These are phyloP conservation scores for Magnaporthiopsis rhizophila DNA, from an alignment of 2,329 filamentous ascomycete genomes.

Conservation along the genomic window DNA sequence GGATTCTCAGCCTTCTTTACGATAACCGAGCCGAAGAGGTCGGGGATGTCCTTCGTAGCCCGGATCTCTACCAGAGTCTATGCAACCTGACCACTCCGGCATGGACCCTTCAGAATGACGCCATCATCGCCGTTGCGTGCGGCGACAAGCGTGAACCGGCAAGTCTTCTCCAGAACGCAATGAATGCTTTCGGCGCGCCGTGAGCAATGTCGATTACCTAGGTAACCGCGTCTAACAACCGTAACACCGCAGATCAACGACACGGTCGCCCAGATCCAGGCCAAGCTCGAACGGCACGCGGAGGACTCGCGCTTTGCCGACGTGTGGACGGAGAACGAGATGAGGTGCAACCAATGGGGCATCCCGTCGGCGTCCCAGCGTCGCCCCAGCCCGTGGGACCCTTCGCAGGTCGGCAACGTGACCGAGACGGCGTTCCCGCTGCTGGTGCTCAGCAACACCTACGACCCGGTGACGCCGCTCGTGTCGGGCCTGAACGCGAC, in stretches of 20 bases:
- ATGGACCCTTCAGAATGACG: not conserved
- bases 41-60: not conserved
- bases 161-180: not conserved
- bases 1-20: not conserved
- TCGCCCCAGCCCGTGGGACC: not conserved
- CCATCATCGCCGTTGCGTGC: not conserved
- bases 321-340: not conserved
- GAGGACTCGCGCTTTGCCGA: not conserved
- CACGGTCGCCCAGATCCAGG: not conserved
- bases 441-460: constrained; percentile 47
- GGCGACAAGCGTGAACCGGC: not conserved
- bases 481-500: constrained; percentile 33
- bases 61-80: not conserved
- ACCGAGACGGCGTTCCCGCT: constrained; percentile 43
- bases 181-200: not conserved
- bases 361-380: not conserved
- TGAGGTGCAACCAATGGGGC: not conserved
- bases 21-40: not conserved
- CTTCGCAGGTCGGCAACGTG: constrained; percentile 17
- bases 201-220: no score
- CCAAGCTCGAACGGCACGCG: not conserved
- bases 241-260: not conserved
- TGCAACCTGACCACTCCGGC: not conserved
- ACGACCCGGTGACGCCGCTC: constrained; percentile 53
- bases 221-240: no score